Evolutionary conservation across 345 rosid genomes (phyloP).

Genomic region (Moringa oleifera): DNA sequence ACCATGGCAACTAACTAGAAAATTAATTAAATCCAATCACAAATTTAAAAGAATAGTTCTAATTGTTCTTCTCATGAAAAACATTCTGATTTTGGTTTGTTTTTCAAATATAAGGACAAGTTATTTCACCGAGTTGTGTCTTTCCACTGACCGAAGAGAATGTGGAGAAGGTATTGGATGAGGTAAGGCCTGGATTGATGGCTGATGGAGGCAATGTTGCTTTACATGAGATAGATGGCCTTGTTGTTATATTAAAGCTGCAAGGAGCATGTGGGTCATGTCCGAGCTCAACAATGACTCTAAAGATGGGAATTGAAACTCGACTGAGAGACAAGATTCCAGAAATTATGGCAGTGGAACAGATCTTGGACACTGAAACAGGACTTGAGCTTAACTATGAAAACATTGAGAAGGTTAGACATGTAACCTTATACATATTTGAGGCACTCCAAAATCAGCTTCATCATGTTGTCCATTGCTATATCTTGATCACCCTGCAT

Average conservation of each 20-base stretch:
- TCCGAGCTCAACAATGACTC: slow-evolving; percentile 93
- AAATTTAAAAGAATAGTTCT: neutral
- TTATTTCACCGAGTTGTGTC: slow-evolving; percentile 57
- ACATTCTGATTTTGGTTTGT: neutral
- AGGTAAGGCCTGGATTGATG: slow-evolving; percentile 85
- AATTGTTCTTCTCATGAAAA: slow-evolving; percentile 7
- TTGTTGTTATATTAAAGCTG: slow-evolving; percentile 78
- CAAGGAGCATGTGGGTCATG: slow-evolving; percentile 99
- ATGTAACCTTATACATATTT: no score
- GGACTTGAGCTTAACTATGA: slow-evolving; percentile 78
- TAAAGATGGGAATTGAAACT: slow-evolving; percentile 90
- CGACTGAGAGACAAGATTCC: slow-evolving; percentile 88
- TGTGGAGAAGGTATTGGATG: slow-evolving; percentile 83
- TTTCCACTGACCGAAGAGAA: slow-evolving; percentile 85
- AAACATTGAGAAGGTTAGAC: slow-evolving; percentile 71
- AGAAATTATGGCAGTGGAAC: slow-evolving; percentile 81
- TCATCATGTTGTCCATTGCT: no score
- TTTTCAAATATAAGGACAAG: slow-evolving; percentile 26
- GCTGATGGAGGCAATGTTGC: slow-evolving; percentile 97
- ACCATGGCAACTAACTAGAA: neutral
- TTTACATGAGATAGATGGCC: slow-evolving; percentile 90
- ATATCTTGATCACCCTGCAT: no score
- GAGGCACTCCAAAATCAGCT: no score
- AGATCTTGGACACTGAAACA: slow-evolving; percentile 73
- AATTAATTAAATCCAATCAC: neutral